Conservation (phyloP, 2,329 filamentous ascomycete species). For the Ustilaginoidea virens region DNA sequence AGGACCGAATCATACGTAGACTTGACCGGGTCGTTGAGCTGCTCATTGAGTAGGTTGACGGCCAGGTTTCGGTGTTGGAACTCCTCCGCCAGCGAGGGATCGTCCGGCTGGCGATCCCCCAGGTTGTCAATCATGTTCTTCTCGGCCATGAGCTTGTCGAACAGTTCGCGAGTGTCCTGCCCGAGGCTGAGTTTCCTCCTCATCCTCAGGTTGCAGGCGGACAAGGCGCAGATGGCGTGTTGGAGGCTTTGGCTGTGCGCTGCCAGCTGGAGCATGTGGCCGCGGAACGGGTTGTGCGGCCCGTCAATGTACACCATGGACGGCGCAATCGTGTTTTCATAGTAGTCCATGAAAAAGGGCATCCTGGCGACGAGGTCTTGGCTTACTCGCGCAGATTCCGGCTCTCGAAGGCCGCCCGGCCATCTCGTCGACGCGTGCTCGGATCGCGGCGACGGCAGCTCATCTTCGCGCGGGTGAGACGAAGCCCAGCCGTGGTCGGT, state of each 20-base stretch:
- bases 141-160: constrained; percentile 31
- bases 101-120: constrained; percentile 34
- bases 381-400: not conserved
- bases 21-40: constrained; percentile 60
- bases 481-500: constrained; percentile 31
- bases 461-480: constrained; percentile 24
- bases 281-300: constrained; percentile 70
- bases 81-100: constrained; percentile 60
- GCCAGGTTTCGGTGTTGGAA: constrained; percentile 69
- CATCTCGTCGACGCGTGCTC: constrained; percentile 32
- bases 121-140: constrained; percentile 28
- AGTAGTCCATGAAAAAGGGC: constrained; percentile 84
- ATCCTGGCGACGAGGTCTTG: constrained; percentile 50
- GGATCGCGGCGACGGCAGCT: constrained; percentile 26
- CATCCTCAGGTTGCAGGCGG: constrained; percentile 83
- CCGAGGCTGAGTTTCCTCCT: constrained; percentile 51
- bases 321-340: constrained; percentile 80
- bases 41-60: constrained; percentile 68
- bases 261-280: constrained; percentile 67
- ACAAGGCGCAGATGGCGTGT: constrained; percentile 78
- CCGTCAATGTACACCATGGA: constrained; percentile 86
- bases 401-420: constrained; percentile 11
- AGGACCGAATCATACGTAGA: constrained; percentile 76
- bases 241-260: constrained; percentile 69
- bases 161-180: constrained; percentile 36